Evolutionary conservation across 1,139 yeast species (phyloP), one percentile per base, ranked within the genome.

Genomic region (Wickerhamomyces sp.): DNA sequence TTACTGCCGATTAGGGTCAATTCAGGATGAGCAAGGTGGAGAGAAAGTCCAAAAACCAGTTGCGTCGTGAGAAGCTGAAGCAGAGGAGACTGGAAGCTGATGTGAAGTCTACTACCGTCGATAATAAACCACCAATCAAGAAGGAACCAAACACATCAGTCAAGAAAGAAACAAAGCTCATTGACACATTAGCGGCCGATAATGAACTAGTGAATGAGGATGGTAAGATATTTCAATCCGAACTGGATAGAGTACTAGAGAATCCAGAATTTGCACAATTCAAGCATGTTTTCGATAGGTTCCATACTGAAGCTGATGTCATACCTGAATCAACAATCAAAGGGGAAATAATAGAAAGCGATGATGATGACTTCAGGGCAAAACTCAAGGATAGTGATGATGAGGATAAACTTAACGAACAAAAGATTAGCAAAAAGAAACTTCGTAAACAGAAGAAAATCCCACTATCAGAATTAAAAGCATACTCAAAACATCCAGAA

Each of bases 401-500:
- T 18, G 61, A 49, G 7, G 51, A 46, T 7, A 43, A 44, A 26
- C 45, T 46, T 13, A 45, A 44, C 13, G 45, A 46, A 8, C 50
- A 54, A 15, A 47, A 56, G 32, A 37, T 62, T 23, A 62, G 64
- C 42, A 69, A 63, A 47, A 69, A 78, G 46, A 82, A 83, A 57
- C 62, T 66, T 29, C 68, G 79, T 45, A 70, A 72, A 48, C 60
- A 66, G 42, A 70, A 73, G 45, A 81, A 83, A 54, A 75, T 87
- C 0, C 77, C 91, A 0, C 66, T 91, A 26, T 80, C 91, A 0
- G 72, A 74, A 14, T 69, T 91, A 43, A 91, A 90, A 58, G 72
- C 84, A 1, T 63, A 71, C 23, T 74, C 85, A 0, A 59, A 64
- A 8, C 67, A 67, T 36, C 96, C 97, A 0, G 88, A 86, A 48